These are phyloP conservation scores for Candida gigantensis DNA, from an alignment of 1,139 yeast genomes.

Conservation along the genomic window DNA sequence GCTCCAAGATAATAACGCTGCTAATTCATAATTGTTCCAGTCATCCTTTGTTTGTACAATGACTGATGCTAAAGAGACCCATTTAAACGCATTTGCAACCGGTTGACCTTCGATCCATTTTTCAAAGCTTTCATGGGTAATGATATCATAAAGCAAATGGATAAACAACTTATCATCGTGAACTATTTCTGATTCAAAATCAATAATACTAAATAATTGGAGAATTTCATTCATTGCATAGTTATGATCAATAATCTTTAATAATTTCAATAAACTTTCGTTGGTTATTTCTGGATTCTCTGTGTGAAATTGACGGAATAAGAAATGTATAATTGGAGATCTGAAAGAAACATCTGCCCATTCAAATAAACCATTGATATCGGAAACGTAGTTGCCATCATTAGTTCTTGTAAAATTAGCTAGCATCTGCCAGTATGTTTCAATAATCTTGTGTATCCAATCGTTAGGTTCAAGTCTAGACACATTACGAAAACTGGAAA, in stretches of 20 bases:
- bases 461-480: slow-evolving; percentile 3
- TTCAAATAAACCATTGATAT: slow-evolving; percentile 9
- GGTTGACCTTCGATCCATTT: slow-evolving; percentile 18
- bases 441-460: slow-evolving; percentile 8
- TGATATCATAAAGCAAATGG: slow-evolving; percentile 17
- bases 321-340: slow-evolving; percentile 14
- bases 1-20: slow-evolving; percentile 58
- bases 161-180: slow-evolving; percentile 17
- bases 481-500: slow-evolving; percentile 8
- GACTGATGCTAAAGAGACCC: slow-evolving; percentile 14
- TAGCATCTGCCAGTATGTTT: slow-evolving; percentile 15
- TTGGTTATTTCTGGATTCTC: slow-evolving; percentile 14
- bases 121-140: slow-evolving; percentile 26
- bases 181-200: slow-evolving; percentile 8
- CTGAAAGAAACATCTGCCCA: background rate
- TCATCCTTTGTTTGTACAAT: slow-evolving; percentile 49
- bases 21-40: slow-evolving; percentile 56
- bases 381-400: slow-evolving; percentile 3
- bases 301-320: slow-evolving; percentile 16
- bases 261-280: slow-evolving; percentile 11
- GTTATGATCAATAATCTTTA: slow-evolving; percentile 6
- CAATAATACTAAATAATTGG: slow-evolving; percentile 7
- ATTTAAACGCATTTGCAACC: slow-evolving; percentile 3
- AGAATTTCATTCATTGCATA: slow-evolving; percentile 7
- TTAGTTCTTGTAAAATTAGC: slow-evolving; percentile 15